Base-by-base conservation (phyloP, 108 stramenopile genomes). In the Conticribra weissflogii region DNA sequence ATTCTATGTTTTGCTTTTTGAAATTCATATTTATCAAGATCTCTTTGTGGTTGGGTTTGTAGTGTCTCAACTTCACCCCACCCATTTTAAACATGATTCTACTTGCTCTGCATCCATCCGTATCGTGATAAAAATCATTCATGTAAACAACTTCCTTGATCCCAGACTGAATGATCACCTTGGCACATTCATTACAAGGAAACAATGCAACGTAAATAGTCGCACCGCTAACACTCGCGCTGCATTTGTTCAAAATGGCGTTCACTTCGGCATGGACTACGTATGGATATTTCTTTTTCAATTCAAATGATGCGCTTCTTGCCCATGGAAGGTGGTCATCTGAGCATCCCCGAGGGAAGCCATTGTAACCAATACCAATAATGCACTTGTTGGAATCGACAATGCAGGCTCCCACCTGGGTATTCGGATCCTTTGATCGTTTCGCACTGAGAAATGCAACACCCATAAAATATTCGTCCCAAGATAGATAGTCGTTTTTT, bases 221-320 rank as follows among this genome's bases (percentile, higher is more conserved):
- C 0, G 89, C 76, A 25, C 87, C 94, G 27, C 86, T 67, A 27
- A 96, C 86, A 71, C 88, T 89, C 2, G 92, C 92, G 65, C 85
- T 86, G 66, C 94, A 92, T 66, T 95, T 96, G 76, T 99, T 99
- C 68, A 99, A 68, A 66, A 99, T 97, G 14, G 98, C 98, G 85
- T 99, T 99, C 22, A 92, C 88, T 85, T 99, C 98, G 1, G 98
- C 98, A 66, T 99, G 98, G 27, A 91, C 93, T n/a, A 99, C 98
- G 69, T 98, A 99, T 16, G 88, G 81, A 71, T 99, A 99, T 58
- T 99, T 99, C 54, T 91, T 97, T 81, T 96, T 90, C 25, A 99
- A 66, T 27, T 49, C 63, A 66, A 66, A 55, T 2, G 54, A 54
- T 9, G 65, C 68, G 12, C 30, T 44, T 45, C 89, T 69, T 24